phyloP scores from a whole-genome alignment of 2,329 filamentous ascomycete genomes.

The Cytospora mali region DNA sequence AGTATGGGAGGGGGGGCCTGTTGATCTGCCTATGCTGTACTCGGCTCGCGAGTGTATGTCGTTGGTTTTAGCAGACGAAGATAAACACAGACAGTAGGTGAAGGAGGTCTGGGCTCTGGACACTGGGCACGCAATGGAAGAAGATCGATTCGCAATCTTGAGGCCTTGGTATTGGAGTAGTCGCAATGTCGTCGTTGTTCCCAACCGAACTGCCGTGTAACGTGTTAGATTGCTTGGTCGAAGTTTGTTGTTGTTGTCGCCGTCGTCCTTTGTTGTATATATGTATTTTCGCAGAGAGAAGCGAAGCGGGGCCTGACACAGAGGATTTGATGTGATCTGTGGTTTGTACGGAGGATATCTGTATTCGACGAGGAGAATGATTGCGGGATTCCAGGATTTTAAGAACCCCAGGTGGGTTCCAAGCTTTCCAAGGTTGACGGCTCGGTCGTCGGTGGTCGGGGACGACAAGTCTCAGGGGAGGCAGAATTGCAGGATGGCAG shows the following conservation, averaged over 20 bases:
- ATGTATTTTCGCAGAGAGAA: neutral
- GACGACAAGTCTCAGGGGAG: neutral
- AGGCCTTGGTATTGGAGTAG: constrained; percentile 7
- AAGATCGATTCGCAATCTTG: constrained; percentile 26
- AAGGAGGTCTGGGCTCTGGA: constrained; percentile 12
- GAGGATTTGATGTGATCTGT: constrained; percentile 3
- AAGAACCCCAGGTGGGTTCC: neutral
- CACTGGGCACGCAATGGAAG: constrained; percentile 27
- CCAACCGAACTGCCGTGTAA: neutral
- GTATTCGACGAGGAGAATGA: neutral
- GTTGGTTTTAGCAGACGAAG: constrained; percentile 14
- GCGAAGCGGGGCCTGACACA: neutral
- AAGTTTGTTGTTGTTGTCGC: neutral
- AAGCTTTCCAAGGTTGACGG: neutral
- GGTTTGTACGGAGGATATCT: too few species aligned
- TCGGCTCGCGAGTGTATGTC: neutral
- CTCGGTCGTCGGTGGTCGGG: constrained; percentile 12
- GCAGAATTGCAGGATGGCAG: too few species aligned
- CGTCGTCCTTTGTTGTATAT: too few species aligned
- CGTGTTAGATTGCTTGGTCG: neutral
- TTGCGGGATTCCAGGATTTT: neutral
- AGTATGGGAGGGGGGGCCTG: neutral
- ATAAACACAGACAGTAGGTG: neutral
- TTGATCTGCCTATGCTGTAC: neutral
- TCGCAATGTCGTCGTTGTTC: neutral